Evolutionary conservation across 768 basidiomycete species (phyloP).

Genomic region (Cubamyces sp.): DNA sequence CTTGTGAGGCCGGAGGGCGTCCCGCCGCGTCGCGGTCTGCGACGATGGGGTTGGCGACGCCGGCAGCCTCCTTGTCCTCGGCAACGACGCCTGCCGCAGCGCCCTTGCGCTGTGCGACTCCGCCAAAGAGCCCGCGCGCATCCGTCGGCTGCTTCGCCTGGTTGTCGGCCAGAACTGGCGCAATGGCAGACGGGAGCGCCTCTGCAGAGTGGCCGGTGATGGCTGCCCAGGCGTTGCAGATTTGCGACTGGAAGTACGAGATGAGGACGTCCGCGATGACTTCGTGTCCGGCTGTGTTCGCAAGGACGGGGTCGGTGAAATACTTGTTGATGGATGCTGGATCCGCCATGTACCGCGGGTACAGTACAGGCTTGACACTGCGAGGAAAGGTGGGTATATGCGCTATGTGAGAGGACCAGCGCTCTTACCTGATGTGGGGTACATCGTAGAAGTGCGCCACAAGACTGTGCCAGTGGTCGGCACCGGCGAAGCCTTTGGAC

Average conservation of each 20-base stretch:
- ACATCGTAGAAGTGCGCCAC: conserved; percentile 98
- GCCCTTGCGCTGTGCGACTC: conserved; percentile 84
- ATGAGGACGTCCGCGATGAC: conserved; percentile 90
- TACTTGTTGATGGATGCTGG: conserved; percentile 69
- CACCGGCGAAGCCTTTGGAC: conserved; percentile 81
- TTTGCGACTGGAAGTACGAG: conserved; percentile 88
- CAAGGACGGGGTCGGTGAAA: conserved; percentile 83
- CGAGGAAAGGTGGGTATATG: neutral
- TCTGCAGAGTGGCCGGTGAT: conserved; percentile 70
- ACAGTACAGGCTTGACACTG: conserved; percentile 81
- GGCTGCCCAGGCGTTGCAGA: conserved; percentile 84
- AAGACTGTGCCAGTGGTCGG: conserved; percentile 86
- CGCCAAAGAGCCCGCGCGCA: conserved; percentile 77
- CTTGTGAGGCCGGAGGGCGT: conserved; percentile 15
- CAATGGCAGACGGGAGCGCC: conserved; percentile 48
- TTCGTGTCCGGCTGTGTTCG: conserved; percentile 79
- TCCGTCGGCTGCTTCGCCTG: conserved; percentile 45
- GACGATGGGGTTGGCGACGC: conserved; percentile 15
- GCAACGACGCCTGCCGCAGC: conserved; percentile 44
- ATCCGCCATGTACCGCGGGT: conserved; percentile 78
- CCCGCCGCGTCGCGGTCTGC: conserved; percentile 25
- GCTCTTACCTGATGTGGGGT: conserved; percentile 74
- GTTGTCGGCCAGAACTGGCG: conserved; percentile 36
- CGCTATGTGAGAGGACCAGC: neutral
- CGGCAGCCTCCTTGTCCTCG: conserved; percentile 31